Conservation (phyloP, 139 green algal genomes). For the Nannochloris sp. region DNA sequence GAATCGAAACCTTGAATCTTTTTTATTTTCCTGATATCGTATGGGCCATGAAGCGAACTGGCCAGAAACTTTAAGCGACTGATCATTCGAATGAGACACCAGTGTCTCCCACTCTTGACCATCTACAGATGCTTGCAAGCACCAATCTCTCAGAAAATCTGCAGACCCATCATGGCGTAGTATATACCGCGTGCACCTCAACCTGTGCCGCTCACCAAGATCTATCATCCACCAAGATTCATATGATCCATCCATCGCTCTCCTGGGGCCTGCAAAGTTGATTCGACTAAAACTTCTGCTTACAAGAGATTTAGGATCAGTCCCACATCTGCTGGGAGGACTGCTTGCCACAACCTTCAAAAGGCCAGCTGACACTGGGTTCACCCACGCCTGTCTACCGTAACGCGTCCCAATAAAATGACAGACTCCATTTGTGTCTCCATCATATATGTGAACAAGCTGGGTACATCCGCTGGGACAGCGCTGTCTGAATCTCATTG, state of each 20-base stretch:
- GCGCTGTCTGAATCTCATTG: conserved; percentile 14
- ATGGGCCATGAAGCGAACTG: conserved; percentile 79
- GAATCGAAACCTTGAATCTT: conserved; percentile 34
- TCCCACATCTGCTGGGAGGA: conserved; percentile 42
- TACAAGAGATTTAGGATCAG: conserved; percentile 55
- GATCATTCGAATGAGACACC: conserved; percentile 50
- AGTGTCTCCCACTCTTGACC: conserved; percentile 53
- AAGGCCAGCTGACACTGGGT: conserved; percentile 49
- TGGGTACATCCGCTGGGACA: conserved; percentile 30
- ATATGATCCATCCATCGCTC: conserved; percentile 11
- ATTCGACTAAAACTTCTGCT: conserved; percentile 42
- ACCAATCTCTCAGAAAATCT: conserved; percentile 66
- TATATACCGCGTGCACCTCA: conserved; percentile 76
- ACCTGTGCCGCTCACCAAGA: conserved; percentile 46
- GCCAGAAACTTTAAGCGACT: conserved; percentile 45
- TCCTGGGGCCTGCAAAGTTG: conserved; percentile 55
- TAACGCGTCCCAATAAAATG: conserved; percentile 36
- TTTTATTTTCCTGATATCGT: conserved; percentile 35
- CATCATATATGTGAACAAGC: conserved; percentile 68
- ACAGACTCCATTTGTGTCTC: conserved; percentile 62
- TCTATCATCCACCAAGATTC: conserved; percentile 69
- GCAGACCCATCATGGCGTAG: conserved; percentile 65
- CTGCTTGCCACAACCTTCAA: conserved; percentile 46
- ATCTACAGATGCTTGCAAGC: conserved; percentile 72
- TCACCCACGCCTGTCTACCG: conserved; percentile 57